Evolutionary conservation across 768 basidiomycete species (phyloP).

Genomic region (Macrolepiota dolichaula): DNA sequence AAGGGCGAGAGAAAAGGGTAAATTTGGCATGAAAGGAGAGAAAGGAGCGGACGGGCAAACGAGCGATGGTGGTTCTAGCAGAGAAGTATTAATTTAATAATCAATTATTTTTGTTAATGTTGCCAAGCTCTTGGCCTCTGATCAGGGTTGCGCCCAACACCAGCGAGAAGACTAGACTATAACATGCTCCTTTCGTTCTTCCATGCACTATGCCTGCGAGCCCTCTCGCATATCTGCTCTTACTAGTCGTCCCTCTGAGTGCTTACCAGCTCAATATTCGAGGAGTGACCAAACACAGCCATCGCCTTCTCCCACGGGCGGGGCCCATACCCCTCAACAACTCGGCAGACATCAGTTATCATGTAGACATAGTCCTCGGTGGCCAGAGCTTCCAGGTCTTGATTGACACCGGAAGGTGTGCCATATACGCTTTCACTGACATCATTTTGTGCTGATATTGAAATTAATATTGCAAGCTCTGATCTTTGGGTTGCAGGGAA

Average conservation of each 20-base stretch:
- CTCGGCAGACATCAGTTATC: slow-evolving; percentile 36
- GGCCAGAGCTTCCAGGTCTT: slow-evolving; percentile 33
- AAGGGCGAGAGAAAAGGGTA: slow-evolving; percentile 40
- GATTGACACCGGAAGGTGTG: slow-evolving; percentile 48
- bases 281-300: background rate
- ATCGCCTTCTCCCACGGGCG: background rate
- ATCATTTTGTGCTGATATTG: background rate
- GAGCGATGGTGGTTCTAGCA: slow-evolving; percentile 4
- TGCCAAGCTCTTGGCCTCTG: background rate
- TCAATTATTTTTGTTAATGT: slow-evolving; percentile 4
- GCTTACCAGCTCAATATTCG: slow-evolving; percentile 10
- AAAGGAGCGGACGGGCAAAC: slow-evolving; percentile 10
- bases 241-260: slow-evolving; percentile 11
- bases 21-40: slow-evolving; percentile 23
- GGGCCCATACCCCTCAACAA: slow-evolving; percentile 23
- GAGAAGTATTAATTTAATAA: slow-evolving; percentile 6
- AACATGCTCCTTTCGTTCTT: background rate
- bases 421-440: background rate
- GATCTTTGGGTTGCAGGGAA: slow-evolving; percentile 58
- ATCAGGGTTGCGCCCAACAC: background rate
- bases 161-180: background rate
- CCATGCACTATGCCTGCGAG: background rate
- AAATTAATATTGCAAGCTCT: slow-evolving; percentile 36
- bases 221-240: background rate
- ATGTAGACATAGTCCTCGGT: slow-evolving; percentile 34